Evolutionary conservation across 1,284 basidiomycete species (phyloP), one percentile per base, ranked within the genome.

Genomic region (Fistulinella cinereoalba): DNA sequence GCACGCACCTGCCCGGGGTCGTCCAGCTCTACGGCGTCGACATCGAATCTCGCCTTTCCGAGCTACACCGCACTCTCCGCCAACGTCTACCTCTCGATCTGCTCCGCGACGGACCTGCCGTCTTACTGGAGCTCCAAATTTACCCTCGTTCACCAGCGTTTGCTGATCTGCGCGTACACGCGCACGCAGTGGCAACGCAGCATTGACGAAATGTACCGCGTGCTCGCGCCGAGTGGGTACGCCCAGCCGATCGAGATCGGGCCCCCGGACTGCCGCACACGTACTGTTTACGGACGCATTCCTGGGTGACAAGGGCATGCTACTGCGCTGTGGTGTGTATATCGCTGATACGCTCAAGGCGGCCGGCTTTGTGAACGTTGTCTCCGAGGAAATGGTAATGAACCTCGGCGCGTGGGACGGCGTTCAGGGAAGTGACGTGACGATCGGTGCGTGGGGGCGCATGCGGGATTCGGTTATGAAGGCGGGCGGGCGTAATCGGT

Each of bases 141-240:
- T 42, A 22, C 49, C n/a, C 52, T 70, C 29, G 45, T 67, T 7
- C 52, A 66, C 27, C 68, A 70, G 24, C 64, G 66, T 2, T 52
- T 69, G 28, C 48, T 70, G 3, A 54, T 68, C 6, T 54, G 43
- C 7, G 64, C 57, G 0, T 58, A 70, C 39, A 58, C 55, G 2
- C 51, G 41, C 15, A 41, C 45, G 0, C 57, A 68, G 32, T 71
- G 68, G 68, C 34, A 27, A 3, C 43, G 44, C 0, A 50, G 42
- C 9, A 43, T 67, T 8, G 31, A 39, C 4, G 66, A 67, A 38
- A 58, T 68, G 11, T 58, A 48, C 23, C 57, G 65, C 3, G 57
- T 69, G 4, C 60, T 67, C 23, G 50, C 37, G 1, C 65, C 66
- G 0, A 65, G 64, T 1, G 67, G 62, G 19, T 60, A 50, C 13